A percentile compares a stretch with the other conserved stretches of the same genome.
These are phyloP conservation scores for Ophiostoma tasmaniense DNA, from an alignment of 2,329 filamentous ascomycete species.

Conservation along the genomic window DNA sequence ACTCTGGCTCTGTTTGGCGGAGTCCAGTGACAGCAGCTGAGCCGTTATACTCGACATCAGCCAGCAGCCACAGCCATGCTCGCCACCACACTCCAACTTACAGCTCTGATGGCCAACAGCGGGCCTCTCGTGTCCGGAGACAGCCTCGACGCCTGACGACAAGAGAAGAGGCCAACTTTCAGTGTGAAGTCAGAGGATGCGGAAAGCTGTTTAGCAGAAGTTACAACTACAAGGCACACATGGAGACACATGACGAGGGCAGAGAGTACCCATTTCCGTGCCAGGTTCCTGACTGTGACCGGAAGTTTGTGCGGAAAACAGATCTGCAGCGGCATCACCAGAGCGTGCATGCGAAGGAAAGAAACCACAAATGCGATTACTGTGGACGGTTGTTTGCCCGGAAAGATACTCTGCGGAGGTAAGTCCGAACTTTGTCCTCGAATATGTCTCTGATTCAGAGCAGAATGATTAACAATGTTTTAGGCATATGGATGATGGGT, in stretches of 20 bases:
- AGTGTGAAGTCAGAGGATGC: conserved; percentile 61
- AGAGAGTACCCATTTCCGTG: conserved; percentile 65
- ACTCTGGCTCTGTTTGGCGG: conserved; percentile 31
- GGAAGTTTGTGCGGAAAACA: conserved; percentile 73
- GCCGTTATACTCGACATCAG: conserved; percentile 11
- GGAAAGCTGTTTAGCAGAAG: conserved; percentile 71
- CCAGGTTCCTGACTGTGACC: conserved; percentile 54
- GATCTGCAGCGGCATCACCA: conserved; percentile 59
- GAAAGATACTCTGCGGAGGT: conserved; percentile 78
- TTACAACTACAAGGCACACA: conserved; percentile 81
- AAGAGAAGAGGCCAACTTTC: conserved; percentile 61
- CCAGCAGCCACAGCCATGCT: background rate
- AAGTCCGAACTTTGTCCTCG: conserved; percentile 24
- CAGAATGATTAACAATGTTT: conserved; percentile 8
- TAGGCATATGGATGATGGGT: conserved; percentile 74
- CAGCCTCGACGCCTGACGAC: conserved; percentile 49
- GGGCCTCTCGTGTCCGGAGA: conserved; percentile 27
- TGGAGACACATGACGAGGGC: conserved; percentile 72
- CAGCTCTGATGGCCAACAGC: background rate
- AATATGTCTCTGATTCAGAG: background rate
- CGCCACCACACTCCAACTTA: background rate
- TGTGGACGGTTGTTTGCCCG: conserved; percentile 66
- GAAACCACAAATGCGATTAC: conserved; percentile 60
- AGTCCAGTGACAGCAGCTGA: conserved; percentile 21
- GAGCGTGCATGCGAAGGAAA: conserved; percentile 65